A percentile compares a stretch with the other conserved stretches of the same genome.
Evolutionary conservation across 2,329 filamentous ascomycete species (phyloP).

Genomic region (Sporothrix luriei): DNA sequence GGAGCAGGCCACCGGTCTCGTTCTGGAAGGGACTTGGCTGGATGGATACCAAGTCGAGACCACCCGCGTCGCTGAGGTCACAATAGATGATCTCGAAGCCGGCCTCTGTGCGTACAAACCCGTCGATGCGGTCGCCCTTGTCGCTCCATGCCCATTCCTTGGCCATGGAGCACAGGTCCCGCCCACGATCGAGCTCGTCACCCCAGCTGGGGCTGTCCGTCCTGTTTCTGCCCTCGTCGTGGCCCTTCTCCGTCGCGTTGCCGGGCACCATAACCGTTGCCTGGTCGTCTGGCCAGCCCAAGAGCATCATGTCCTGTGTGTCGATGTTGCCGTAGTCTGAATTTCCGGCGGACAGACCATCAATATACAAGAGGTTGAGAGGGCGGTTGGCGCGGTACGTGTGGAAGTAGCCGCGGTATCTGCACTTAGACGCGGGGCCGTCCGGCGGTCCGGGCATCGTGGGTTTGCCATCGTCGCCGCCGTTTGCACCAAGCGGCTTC

Average conservation of each 20-base stretch:
- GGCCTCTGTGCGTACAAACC: slow-evolving; percentile 67
- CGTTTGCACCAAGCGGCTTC: not conserved
- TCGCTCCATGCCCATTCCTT: slow-evolving; percentile 48
- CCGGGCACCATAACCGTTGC: not conserved
- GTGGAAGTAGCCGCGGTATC: slow-evolving; percentile 63
- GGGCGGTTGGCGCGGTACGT: slow-evolving; percentile 62
- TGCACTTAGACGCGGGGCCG: not conserved
- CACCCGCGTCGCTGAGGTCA: slow-evolving; percentile 53
- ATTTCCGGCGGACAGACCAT: slow-evolving; percentile 71
- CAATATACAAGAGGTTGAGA: slow-evolving; percentile 66
- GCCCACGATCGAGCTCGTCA: slow-evolving; percentile 56
- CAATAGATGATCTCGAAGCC: slow-evolving; percentile 73
- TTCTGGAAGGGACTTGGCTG: slow-evolving; percentile 30
- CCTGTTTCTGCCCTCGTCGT: not conserved
- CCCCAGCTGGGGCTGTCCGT: not conserved
- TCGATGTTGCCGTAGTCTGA: slow-evolving; percentile 67
- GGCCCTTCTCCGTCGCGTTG: slow-evolving; percentile 13
- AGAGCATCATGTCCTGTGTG: slow-evolving; percentile 64
- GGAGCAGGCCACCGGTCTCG: slow-evolving; percentile 36
- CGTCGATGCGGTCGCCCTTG: slow-evolving; percentile 53
- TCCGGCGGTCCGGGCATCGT: slow-evolving; percentile 14
- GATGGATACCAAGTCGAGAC: slow-evolving; percentile 46
- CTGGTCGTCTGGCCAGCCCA: slow-evolving; percentile 25
- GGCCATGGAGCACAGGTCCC: slow-evolving; percentile 58
- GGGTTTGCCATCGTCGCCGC: slow-evolving; percentile 17